phyloP scores from a whole-genome alignment of 139 green algal genomes.

The Micromonas commoda region DNA sequence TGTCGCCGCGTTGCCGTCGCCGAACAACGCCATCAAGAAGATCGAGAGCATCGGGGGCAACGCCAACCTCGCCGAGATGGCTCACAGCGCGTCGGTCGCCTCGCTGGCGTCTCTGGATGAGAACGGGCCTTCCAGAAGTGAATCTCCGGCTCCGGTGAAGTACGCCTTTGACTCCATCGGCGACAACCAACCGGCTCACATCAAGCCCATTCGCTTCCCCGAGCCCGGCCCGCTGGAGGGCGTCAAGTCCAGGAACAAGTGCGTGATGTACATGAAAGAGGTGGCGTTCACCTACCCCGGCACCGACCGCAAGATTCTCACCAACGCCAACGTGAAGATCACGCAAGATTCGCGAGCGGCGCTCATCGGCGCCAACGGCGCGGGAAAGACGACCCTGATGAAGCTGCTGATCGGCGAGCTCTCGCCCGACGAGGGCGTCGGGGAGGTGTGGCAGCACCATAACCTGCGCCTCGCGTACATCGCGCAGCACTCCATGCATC shows the following conservation, averaged over 20 bases:
- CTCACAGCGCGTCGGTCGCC: neutral
- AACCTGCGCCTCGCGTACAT: constrained; percentile 34
- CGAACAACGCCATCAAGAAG: constrained; percentile 13
- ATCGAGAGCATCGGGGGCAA: neutral
- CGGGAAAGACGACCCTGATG: constrained; percentile 42
- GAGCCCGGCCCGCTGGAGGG: constrained; percentile 27
- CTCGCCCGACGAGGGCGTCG: constrained; percentile 36
- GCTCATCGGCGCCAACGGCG: constrained; percentile 36
- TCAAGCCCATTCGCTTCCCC: constrained; percentile 30
- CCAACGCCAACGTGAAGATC: constrained; percentile 29
- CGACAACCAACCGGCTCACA: neutral
- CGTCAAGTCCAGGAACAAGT: constrained; percentile 23
- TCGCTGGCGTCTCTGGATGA: neutral
- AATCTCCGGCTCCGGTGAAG: neutral
- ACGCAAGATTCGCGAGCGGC: constrained; percentile 22
- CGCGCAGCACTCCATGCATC: constrained; percentile 35
- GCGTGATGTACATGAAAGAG: constrained; percentile 25
- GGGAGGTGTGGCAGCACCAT: constrained; percentile 34
- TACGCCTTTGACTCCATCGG: constrained; percentile 11
- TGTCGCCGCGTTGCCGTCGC: constrained; percentile 21
- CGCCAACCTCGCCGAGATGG: neutral
- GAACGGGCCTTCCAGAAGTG: neutral
- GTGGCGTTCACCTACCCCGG: constrained; percentile 29
- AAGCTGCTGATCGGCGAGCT: constrained; percentile 38
- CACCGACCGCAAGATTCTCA: constrained; percentile 45